Evolutionary conservation across 2,329 filamentous ascomycete species (phyloP).

Genomic region (Scedosporium minutisporum): DNA sequence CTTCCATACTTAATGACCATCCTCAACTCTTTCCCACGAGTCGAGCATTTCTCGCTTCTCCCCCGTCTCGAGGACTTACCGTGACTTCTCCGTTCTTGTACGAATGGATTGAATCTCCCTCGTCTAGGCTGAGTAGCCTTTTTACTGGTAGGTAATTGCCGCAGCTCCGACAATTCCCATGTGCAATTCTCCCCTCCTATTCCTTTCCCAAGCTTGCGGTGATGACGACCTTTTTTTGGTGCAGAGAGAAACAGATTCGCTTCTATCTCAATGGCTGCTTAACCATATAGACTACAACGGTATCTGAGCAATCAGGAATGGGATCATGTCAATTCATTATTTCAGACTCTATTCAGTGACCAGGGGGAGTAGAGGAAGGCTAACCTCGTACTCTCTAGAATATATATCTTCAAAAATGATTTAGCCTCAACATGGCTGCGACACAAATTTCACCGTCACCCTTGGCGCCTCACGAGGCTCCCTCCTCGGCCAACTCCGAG

Average conservation of each 20-base stretch:
- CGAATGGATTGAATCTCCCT: background rate
- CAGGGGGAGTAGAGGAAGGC: background rate
- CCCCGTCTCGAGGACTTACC: background rate
- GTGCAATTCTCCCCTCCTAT: background rate
- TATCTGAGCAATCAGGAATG: slow-evolving; percentile 57
- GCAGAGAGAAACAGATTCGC: slow-evolving; percentile 51
- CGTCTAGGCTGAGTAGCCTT: background rate
- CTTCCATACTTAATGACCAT: background rate
- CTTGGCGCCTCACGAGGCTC: slow-evolving; percentile 10
- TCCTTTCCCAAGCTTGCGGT: slow-evolving; percentile 21
- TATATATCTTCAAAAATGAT: slow-evolving; percentile 29
- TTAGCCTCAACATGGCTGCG: slow-evolving; percentile 32
- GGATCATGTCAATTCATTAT: background rate
- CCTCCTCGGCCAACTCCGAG: slow-evolving; percentile 11
- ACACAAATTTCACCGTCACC: slow-evolving; percentile 16
- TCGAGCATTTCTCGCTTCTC: background rate
- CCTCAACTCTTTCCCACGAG: background rate
- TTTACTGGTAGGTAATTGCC: background rate
- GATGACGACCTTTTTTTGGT: slow-evolving; percentile 50
- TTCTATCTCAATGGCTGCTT: slow-evolving; percentile 52
- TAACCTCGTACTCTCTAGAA: background rate
- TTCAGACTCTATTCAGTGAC: background rate
- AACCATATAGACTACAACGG: slow-evolving; percentile 86
- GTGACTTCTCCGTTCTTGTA: background rate
- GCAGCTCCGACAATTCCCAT: background rate